phyloP scores from a whole-genome alignment of 2,329 filamentous ascomycete genomes.

The Cordyceps cateniannulata region DNA sequence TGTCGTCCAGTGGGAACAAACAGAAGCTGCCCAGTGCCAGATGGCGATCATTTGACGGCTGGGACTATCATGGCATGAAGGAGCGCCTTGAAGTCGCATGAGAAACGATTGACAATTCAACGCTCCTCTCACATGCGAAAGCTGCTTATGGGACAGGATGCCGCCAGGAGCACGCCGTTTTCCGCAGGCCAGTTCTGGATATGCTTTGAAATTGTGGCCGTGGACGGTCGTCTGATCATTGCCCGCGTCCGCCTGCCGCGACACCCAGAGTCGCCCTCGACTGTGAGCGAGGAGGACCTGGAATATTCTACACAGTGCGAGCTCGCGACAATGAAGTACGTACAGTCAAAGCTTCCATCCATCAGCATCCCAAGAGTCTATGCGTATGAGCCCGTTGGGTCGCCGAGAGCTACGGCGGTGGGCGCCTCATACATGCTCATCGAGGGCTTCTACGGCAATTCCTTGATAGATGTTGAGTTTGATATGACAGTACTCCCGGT shows the following conservation, averaged over 20 bases:
- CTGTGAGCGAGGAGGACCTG: constrained; percentile 13
- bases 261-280: constrained; percentile 15
- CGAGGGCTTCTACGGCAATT: constrained; percentile 22
- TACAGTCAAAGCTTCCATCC: constrained; percentile 11
- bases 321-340: constrained; percentile 17
- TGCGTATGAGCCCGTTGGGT: constrained; percentile 17
- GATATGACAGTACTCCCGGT: constrained; percentile 19
- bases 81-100: constrained; percentile 15
- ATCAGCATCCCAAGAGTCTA: constrained; percentile 16
- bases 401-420: constrained; percentile 13
- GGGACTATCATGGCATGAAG: constrained; percentile 21
- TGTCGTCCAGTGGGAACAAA: background rate
- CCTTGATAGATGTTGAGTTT: constrained; percentile 16
- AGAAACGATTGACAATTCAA: constrained; percentile 15
- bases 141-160: constrained; percentile 18
- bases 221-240: constrained; percentile 19
- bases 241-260: constrained; percentile 20
- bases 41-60: constrained; percentile 18
- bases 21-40: background rate
- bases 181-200: constrained; percentile 24
- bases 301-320: constrained; percentile 17
- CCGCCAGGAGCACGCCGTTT: constrained; percentile 23
- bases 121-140: constrained; percentile 19
- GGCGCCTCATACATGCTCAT: constrained; percentile 23
- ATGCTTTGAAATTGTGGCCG: constrained; percentile 21